These are phyloP conservation scores for Populus euphratica DNA, from an alignment of 345 rosid genomes.

Conservation along the genomic window DNA sequence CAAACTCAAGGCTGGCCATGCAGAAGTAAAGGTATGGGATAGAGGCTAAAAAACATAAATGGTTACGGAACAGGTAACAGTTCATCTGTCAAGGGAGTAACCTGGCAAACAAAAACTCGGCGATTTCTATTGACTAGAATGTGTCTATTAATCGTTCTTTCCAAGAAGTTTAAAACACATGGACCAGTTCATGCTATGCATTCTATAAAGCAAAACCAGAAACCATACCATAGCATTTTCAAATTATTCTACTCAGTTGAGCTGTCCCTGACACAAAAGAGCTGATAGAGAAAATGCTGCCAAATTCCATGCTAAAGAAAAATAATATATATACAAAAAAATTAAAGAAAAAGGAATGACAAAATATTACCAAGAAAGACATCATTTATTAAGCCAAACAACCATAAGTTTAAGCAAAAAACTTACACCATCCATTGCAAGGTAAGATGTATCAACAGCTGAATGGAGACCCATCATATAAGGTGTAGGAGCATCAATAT, in stretches of 20 bases:
- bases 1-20: not conserved
- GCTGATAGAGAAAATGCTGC: not conserved
- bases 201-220: slow-evolving; percentile 2
- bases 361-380: not conserved
- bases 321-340: not conserved
- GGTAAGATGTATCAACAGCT: slow-evolving; percentile 75
- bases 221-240: not conserved
- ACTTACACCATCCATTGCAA: slow-evolving; percentile 98
- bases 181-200: not conserved
- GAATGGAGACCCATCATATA: slow-evolving; percentile 99
- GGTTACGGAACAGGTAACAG: not conserved
- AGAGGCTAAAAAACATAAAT: not conserved
- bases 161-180: not conserved
- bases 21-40: not conserved
- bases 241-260: not conserved
- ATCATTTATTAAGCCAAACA: slow-evolving; percentile 6
- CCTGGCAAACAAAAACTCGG: not conserved
- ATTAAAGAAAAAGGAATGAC: not conserved
- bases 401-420: slow-evolving; percentile 6
- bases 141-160: not conserved
- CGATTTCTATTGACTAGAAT: not conserved
- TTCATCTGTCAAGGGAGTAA: not conserved
- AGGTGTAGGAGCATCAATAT: slow-evolving; percentile 98
- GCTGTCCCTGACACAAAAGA: not conserved
- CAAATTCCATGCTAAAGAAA: slow-evolving; percentile 1